phyloP scores from a whole-genome alignment of 345 rosid genomes.

The Atalantia buxifolia region DNA sequence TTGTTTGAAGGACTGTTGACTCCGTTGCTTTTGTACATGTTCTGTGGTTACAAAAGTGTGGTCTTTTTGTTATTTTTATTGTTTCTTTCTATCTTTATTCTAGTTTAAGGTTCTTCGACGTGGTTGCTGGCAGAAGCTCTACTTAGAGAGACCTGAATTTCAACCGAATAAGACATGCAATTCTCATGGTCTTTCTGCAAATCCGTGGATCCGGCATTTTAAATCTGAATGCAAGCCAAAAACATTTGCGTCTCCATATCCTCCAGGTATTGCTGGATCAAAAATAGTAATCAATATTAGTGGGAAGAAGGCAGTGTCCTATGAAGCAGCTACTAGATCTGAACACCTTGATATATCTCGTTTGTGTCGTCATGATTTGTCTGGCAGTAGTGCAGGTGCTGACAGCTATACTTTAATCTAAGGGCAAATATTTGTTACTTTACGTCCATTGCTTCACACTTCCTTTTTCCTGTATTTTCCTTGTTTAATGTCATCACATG shows the following conservation, averaged over 20 bases:
- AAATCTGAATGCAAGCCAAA: conserved; percentile 31
- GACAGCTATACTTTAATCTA: not conserved
- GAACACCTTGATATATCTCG: conserved; percentile 18
- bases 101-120: conserved; percentile 72
- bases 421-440: not conserved
- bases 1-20: not conserved
- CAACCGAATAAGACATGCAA: conserved; percentile 22
- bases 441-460: not conserved
- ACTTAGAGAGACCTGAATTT: conserved; percentile 45
- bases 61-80: not conserved
- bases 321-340: conserved; percentile 28
- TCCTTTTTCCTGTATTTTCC: not conserved
- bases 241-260: conserved; percentile 3
- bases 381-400: conserved; percentile 43
- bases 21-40: not conserved
- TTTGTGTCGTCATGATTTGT: conserved; percentile 20
- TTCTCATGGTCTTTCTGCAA: conserved; percentile 33
- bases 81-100: conserved; percentile 8
- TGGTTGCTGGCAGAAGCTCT: conserved; percentile 67
- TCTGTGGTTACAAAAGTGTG: not conserved
- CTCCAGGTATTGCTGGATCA: conserved; percentile 20
- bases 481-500: not conserved
- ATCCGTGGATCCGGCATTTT: conserved; percentile 69
- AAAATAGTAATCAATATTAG: conserved; percentile 22
- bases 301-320: conserved; percentile 31